Conservation (phyloP, 2,329 filamentous ascomycete species). For the Juglanconis oblonga region DNA sequence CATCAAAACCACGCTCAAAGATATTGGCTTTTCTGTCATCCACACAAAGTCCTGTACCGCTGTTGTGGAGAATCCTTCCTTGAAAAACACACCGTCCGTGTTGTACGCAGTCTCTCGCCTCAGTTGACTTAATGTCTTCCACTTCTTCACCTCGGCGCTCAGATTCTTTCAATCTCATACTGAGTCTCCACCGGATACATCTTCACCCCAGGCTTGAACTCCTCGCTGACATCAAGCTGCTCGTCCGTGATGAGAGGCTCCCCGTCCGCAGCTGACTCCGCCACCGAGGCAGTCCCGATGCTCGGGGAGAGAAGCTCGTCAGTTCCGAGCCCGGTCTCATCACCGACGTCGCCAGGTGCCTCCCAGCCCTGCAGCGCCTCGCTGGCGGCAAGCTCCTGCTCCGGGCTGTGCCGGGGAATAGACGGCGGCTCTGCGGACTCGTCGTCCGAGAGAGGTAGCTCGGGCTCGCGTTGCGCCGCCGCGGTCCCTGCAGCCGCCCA, state of each 20-base stretch:
- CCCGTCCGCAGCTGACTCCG: background rate
- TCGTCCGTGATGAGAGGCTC: conserved; percentile 12
- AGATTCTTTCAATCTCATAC: too few relatives aligned
- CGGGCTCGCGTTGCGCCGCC: background rate
- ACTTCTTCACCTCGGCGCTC: too few relatives aligned
- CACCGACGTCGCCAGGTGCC: background rate
- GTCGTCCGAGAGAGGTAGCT: background rate
- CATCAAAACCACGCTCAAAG: too few relatives aligned
- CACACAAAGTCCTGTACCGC: too few relatives aligned
- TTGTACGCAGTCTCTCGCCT: too few relatives aligned
- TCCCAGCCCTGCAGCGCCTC: background rate
- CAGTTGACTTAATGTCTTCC: too few relatives aligned
- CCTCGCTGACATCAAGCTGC: conserved; percentile 13
- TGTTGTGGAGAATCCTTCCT: too few relatives aligned
- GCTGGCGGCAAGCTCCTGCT: background rate
- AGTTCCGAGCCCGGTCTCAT: background rate
- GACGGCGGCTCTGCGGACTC: background rate
- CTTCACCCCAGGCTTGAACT: conserved; percentile 10
- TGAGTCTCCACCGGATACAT: background rate
- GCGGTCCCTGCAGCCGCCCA: background rate
- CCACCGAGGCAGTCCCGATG: background rate
- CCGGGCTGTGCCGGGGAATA: background rate
- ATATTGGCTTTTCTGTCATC: too few relatives aligned
- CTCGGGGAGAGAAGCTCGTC: background rate
- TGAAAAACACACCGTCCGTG: too few relatives aligned